Evolutionary conservation across 306 rosid genomes (phyloP), one percentile per base, ranked within the genome.

Genomic region (Urtica urens): DNA sequence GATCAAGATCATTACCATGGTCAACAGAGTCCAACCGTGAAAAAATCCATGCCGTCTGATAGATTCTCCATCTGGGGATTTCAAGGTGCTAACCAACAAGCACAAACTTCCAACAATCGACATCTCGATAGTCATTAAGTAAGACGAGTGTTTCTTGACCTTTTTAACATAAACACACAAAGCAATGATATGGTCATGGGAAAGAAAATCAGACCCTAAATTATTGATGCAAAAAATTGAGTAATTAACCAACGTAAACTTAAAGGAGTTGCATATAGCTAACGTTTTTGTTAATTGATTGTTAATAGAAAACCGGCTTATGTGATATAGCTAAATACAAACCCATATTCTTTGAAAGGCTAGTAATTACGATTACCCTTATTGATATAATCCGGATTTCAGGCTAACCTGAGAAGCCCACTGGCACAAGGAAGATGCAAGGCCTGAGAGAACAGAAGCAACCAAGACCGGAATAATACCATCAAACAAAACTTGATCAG

Each of bases 91-190:
- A 51, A 53, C 68, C 67, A 77, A 72, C 67, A 90, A 49, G 70
- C 95, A 90, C 38, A 85, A 59, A 68, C 92, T 71, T 63, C 92
- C 93, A 73, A 84, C 97, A 24, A 90, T 24, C 18, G 95, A 90
- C 97, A 90, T 90, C 62, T 90, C 99, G 53, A 90, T 52, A 17
- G 95, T 90, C 99, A 90, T 90, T 72, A 90, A 72, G 72, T 90
- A 90, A 16, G 99, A 81, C 0, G 99, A 85, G 70, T 77, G 99
- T 58, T 77, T 84, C 80, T 85, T 90, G 62, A 90, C 99, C 99
- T 84, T n/a, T n/a, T 78, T 16, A 53, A 73, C 10, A 58, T 44
- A 60, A 68, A 59, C 44, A 53, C 59, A 14, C 27, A n/a, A n/a
- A 23, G 33, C 22, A 31, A 47, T 18, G 29, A 45, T 66, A 17